phyloP scores from a whole-genome alignment of 208 protist species.

The Trypanosoma lewisi region DNA sequence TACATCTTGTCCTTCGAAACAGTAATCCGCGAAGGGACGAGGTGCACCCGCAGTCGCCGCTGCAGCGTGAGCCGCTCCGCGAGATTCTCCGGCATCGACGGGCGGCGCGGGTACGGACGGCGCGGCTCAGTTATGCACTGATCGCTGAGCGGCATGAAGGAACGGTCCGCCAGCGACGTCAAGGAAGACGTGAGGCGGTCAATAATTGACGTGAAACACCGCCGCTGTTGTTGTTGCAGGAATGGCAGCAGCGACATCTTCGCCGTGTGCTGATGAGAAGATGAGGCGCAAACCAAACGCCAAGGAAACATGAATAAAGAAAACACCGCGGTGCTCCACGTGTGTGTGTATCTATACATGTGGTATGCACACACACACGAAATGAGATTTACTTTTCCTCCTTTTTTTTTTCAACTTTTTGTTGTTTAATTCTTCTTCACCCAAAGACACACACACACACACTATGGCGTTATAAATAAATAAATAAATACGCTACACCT shows the following conservation, averaged over 20 bases:
- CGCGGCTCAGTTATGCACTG: conserved; percentile 73
- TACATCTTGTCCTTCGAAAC: conserved; percentile 61
- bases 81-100: conserved; percentile 35
- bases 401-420: neutral
- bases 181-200: conserved; percentile 13
- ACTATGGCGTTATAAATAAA: neutral
- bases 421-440: no score
- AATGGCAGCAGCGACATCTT: neutral
- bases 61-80: conserved; percentile 64
- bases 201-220: conserved; percentile 12
- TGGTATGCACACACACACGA: no score
- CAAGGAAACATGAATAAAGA: no score
- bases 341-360: no score
- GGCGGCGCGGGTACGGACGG: conserved; percentile 36
- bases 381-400: neutral
- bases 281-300: neutral
- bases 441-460: no score
- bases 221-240: neutral
- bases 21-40: conserved; percentile 54
- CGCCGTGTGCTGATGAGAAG: neutral
- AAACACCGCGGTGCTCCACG: no score
- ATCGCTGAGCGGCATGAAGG: conserved; percentile 33
- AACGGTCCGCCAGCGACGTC: conserved; percentile 5
- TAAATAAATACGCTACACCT: neutral
- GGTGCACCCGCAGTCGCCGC: conserved; percentile 36